Conservation (phyloP, 495 filamentous ascomycete species). For the Barbatosphaeria neglecta region DNA sequence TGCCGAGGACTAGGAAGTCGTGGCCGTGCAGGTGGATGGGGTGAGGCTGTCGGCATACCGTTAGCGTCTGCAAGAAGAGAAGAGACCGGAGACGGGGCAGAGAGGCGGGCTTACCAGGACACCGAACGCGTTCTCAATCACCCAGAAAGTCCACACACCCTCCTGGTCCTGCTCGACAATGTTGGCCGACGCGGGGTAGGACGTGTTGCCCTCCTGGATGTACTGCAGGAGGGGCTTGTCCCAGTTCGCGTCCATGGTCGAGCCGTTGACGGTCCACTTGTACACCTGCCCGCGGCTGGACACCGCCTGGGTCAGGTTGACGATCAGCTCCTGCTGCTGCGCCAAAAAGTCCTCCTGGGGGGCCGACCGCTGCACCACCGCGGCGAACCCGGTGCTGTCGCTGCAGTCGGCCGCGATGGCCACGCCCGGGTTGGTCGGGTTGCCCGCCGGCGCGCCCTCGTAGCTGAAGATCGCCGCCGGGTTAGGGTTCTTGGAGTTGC, state of each 20-base stretch:
- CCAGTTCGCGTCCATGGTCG: slow-evolving; percentile 9
- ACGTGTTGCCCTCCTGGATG: slow-evolving; percentile 5
- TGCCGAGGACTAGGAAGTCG: slow-evolving; percentile 42
- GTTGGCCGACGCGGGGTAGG: slow-evolving; percentile 10
- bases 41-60: slow-evolving; percentile 5
- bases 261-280: slow-evolving; percentile 10
- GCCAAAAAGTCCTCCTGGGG: slow-evolving; percentile 4
- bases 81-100: background rate
- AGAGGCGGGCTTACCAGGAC: background rate
- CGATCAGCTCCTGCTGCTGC: background rate
- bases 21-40: slow-evolving; percentile 48
- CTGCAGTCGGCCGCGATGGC: background rate
- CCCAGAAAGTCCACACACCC: slow-evolving; percentile 22
- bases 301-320: background rate
- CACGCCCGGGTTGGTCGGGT: slow-evolving; percentile 2
- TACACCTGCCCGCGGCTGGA: background rate
- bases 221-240: slow-evolving; percentile 6
- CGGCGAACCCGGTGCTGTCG: slow-evolving; percentile 2
- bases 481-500: slow-evolving; percentile 9
- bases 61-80: too few relatives aligned
- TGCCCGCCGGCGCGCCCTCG: background rate
- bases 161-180: slow-evolving; percentile 5
- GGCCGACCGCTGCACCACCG: slow-evolving; percentile 4
- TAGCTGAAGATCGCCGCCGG: slow-evolving; percentile 19
- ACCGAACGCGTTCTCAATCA: slow-evolving; percentile 26